Evolutionary conservation across 345 rosid species (phyloP), one percentile per base, ranked within the genome.

Genomic region (Angophora floribunda): DNA sequence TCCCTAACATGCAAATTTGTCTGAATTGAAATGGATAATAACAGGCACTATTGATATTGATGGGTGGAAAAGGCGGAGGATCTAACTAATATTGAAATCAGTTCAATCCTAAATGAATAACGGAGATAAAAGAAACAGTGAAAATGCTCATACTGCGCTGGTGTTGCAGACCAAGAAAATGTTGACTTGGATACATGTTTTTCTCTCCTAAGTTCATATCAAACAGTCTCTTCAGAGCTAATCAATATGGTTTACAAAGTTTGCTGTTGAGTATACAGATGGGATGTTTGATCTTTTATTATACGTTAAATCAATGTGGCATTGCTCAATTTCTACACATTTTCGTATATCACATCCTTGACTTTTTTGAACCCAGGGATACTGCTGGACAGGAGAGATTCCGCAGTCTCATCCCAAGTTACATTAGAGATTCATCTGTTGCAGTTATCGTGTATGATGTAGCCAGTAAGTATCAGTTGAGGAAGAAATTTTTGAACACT

Each of bases 351-450:
- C 89, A 61, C 5, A 50, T 32, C 59, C 85, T 59, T 51, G 87
- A 10, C 87, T 86, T 24, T 90, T 55, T 75, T 75, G 49, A 19
- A 41, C 47, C 28, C 78, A 97, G 98, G 99, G 99, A 97, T 90
- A 97, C 99, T 85, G 99, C 99, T 2, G 99, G 99, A 59, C 98
- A 97, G 88, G 99, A 97, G 95, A 95, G 99, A 86, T 97, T 97
- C 86, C 90, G 99, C 90, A 97, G 99, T 93, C 95, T 96, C 50
- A 97, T 97, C 87, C 99, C 99, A 21, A 97, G 99, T 91, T 97
- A 97, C 88, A 97, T 96, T 75, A 92, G 99, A 92, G 99, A 96
- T 91, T 97, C 99, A 87, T 97, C 99, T 79, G 99, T 97, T 82
- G 99, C 99, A 87, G 99, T 97, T 47, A 95, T 96, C 59, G 99